Evolutionary conservation across 2,329 filamentous ascomycete genomes (phyloP), one percentile per base, ranked within the genome.

Genomic region (Penicillium sp.): DNA sequence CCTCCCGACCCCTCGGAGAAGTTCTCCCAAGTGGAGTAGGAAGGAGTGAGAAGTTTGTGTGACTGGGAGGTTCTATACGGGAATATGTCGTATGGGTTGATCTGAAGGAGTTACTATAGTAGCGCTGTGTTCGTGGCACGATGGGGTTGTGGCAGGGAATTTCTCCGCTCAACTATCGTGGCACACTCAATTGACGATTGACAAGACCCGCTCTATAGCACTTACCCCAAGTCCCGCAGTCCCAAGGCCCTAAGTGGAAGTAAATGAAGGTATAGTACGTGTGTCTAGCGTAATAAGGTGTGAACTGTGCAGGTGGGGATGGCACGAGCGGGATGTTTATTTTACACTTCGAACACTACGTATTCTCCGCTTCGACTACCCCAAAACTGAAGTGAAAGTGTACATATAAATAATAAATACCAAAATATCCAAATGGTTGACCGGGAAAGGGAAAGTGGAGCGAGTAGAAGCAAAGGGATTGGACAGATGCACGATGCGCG

Each of bases 291-390:
- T 45, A 55, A 58, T 58, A 58, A 58, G 40, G 52, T 58, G 56
- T 55, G 56, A 58, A 46, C 56, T 55, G 56, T 58, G 56, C 56
- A 54, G 40, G 55, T 53, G 48, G 41, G 27, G 13, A 50, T 55
- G 40, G 46, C 56, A 58, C 54, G 49, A 47, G 54, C 54, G 49
- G 49, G 54, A 56, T 56, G 13, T 47, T 46, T 21, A 46, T 31
- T 46, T 33, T 2, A 21, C 16, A 1, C 6, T 16, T 8, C 3
- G 13, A 34, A 34, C 15, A 34, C 11, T 33, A 25, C 7, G 39
- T 25, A 9, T 41, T 15, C 21, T 41, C 10, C 29, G 1, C 10
- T 5, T 27, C 2, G 15, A 15, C n/a, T 16, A 27, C 36, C 27
- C 47, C 41, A n/a, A 29, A 23, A 44, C 5, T 50, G 25, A 44